phyloP scores from a whole-genome alignment of 371 early-diverging fungal genomes.

The Dinochytrium kinnereticum region DNA sequence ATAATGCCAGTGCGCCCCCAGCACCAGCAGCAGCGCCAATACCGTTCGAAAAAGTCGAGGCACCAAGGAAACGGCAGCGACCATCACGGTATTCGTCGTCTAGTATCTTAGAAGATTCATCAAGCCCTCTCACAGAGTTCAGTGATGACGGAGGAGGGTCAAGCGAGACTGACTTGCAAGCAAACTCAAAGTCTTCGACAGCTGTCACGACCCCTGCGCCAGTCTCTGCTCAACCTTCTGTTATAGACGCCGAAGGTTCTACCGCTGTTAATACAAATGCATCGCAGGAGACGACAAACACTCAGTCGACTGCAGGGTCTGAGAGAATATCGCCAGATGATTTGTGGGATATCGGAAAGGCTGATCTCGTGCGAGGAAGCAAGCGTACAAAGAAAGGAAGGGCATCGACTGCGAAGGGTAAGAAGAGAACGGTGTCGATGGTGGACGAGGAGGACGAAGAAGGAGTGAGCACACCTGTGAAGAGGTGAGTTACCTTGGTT shows the following conservation, averaged over 20 bases:
- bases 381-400: neutral
- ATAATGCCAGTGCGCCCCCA: no score
- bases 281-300: no score
- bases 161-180: neutral
- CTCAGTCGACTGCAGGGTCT: no score
- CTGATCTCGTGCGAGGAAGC: neutral
- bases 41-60: no score
- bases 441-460: neutral
- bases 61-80: no score
- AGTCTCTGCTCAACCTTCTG: neutral
- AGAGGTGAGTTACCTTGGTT: neutral
- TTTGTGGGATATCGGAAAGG: neutral
- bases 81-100: no score
- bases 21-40: neutral
- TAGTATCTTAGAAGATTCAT: neutral
- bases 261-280: no score
- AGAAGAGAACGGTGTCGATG: neutral
- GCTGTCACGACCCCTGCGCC: neutral
- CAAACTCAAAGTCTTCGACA: no score
- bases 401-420: neutral
- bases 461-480: neutral
- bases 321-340: neutral
- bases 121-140: conserved; percentile 7
- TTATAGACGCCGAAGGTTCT: no score
- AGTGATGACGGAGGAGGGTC: no score